A percentile compares a stretch with the other conserved stretches of the same genome.
phyloP scores from a whole-genome alignment of 2,329 filamentous ascomycete species.

The Colletotrichum sp. region DNA sequence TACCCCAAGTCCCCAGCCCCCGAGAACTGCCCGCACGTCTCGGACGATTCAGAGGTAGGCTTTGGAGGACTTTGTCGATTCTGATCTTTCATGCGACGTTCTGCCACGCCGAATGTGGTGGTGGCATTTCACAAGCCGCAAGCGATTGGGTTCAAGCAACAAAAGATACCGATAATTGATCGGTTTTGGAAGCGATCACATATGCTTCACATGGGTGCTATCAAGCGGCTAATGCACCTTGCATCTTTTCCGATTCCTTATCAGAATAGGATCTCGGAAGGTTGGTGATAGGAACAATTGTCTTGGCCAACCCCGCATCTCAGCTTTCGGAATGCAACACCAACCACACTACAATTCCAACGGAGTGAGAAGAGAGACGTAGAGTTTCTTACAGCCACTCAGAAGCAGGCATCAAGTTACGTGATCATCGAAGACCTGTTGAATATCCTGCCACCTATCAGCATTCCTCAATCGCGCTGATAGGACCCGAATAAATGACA shows the following conservation, averaged over 20 bases:
- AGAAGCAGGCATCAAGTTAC: neutral
- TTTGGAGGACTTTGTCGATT: neutral
- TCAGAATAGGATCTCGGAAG: neutral
- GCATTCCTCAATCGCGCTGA: neutral
- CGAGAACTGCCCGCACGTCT: neutral
- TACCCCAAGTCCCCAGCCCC: neutral
- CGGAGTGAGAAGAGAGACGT: neutral
- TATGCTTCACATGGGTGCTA: neutral
- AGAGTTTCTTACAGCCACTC: neutral
- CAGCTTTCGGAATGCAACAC: neutral
- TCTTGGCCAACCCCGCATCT: neutral
- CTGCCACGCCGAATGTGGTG: neutral
- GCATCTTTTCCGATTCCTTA: neutral
- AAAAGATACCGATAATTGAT: neutral
- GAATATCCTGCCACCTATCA: neutral
- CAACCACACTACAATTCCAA: neutral
- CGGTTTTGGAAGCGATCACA: neutral
- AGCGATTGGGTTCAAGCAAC: neutral
- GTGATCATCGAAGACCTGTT: neutral
- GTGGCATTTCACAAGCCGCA: neutral
- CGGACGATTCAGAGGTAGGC: neutral
- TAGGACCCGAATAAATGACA: neutral
- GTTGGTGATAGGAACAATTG: neutral
- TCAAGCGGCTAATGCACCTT: neutral
- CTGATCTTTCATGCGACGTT: neutral